Percentiles rank a stretch among this genome's conserved stretches.
These are phyloP conservation scores for Lipomyces mesembrius DNA, from an alignment of 805 yeast species.

Conservation along the genomic window DNA sequence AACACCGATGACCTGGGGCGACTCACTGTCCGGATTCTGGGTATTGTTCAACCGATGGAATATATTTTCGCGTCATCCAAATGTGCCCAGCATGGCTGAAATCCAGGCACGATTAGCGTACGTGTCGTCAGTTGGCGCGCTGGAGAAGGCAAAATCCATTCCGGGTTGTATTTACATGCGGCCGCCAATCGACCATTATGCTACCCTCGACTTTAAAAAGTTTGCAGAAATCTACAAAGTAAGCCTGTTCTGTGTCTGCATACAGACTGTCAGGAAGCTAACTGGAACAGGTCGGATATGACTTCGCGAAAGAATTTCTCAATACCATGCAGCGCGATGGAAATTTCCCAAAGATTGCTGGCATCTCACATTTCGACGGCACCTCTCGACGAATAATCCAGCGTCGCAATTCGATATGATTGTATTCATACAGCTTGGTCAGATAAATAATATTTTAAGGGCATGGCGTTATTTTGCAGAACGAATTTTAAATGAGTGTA, in stretches of 20 bases:
- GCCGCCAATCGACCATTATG: constrained; percentile 92
- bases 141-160: constrained; percentile 81
- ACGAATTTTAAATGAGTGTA: not conserved
- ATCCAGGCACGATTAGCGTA: constrained; percentile 91
- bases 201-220: constrained; percentile 88
- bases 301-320: constrained; percentile 67
- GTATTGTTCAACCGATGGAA: constrained; percentile 84
- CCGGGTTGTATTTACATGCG: constrained; percentile 86
- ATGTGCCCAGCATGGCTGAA: constrained; percentile 92
- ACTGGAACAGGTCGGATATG: constrained; percentile 42
- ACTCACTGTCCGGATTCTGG: constrained; percentile 86
- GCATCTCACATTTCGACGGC: constrained; percentile 47
- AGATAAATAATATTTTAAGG: not conserved
- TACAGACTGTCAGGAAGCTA: not conserved
- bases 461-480: constrained; percentile 4
- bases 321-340: constrained; percentile 57
- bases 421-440: not conserved
- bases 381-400: constrained; percentile 13
- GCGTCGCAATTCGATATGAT: constrained; percentile 36
- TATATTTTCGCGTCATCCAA: constrained; percentile 84
- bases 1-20: constrained; percentile 89
- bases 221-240: constrained; percentile 87
- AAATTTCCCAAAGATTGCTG: constrained; percentile 63
- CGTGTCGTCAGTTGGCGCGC: constrained; percentile 91
- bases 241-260: constrained; percentile 51